Base-by-base conservation (phyloP, 1,284 basidiomycete genomes). In the Paramarasmius palmivorus region DNA sequence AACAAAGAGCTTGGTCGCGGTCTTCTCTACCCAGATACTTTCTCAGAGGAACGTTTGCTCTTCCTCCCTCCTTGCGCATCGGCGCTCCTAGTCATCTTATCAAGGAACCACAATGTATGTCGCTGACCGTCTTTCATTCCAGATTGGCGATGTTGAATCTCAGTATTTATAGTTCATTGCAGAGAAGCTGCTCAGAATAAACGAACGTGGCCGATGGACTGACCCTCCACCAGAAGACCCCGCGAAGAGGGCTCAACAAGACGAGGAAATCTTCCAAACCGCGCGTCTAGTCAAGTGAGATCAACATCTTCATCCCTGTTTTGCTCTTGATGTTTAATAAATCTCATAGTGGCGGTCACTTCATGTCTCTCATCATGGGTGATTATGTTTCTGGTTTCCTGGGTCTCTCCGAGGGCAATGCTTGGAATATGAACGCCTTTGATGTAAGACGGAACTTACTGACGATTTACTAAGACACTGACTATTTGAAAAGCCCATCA, bases 181-280 rank as follows among this genome's bases (percentile, higher is more conserved):
- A 6, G 67, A 76, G 23, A 77, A 68, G 56, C 68, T 86, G 9
- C 66, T 82, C 32, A 73, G 76, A 57, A 78, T 83, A 60, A 82
- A 83, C 61, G 79, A 83, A 62, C 63, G 68, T 5, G 66, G 69
- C 26, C 57, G 50, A 8, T 77, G 74, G 74, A 65, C 63, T 0
- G 67, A 74, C 51, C 71, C 71, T 8, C 70, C 69, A 15, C 71
- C 71, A 0, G 49, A 54, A 8, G 75, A 75, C 52, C 59, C 66
- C 0, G 60, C 58, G 3, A 50, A 51, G 14, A 61, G 63, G 37
- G 61, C 62, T 9, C 52, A 64, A 20, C 78, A 80, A 57, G 80
- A 83, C 59, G 75, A 81, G 54, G 74, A 81, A 45, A 74, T 84
- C 17, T 84, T 83, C 70, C 75, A 83, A 56, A 78, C 74, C 12